phyloP scores from a whole-genome alignment of 352 stramenopile genomes.

The Phytopythium sindhum region DNA sequence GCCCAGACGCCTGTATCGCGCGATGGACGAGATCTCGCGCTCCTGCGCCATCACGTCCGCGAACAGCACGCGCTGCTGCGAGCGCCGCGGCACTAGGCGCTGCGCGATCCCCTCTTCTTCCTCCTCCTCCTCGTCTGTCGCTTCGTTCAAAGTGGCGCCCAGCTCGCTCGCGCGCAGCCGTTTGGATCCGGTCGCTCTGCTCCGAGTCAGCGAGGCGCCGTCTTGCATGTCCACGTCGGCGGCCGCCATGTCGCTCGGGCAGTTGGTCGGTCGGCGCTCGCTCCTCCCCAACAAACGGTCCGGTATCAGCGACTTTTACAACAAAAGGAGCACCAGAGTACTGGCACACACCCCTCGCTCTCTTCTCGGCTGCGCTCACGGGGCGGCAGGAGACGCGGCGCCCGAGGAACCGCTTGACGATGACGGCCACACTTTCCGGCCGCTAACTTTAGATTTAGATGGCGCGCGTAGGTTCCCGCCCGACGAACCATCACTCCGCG shows the following conservation, averaged over 20 bases:
- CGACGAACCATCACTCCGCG: no score
- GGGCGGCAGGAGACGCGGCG: neutral
- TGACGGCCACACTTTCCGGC: neutral
- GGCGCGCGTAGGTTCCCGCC: neutral
- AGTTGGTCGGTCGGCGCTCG: neutral
- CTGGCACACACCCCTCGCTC: no score
- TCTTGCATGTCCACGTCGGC: neutral
- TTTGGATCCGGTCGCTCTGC: neutral
- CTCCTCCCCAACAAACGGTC: no score
- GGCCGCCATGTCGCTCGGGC: neutral
- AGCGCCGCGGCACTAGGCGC: slow-evolving; percentile 5
- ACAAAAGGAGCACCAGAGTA: no score
- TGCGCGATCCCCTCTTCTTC: slow-evolving; percentile 10
- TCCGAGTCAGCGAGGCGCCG: neutral
- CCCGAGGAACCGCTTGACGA: no score
- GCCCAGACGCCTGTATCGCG: slow-evolving; percentile 24
- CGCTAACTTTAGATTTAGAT: slow-evolving; percentile 1
- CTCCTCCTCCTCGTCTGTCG: neutral
- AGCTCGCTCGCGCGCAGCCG: neutral
- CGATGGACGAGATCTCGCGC: slow-evolving; percentile 42
- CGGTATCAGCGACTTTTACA: no score
- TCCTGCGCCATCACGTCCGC: slow-evolving; percentile 54
- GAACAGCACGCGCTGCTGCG: slow-evolving; percentile 39
- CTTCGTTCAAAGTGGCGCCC: neutral
- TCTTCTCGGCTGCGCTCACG: neutral